Conservation (phyloP, 768 basidiomycete species). For the Daedaleopsis sinensis region DNA sequence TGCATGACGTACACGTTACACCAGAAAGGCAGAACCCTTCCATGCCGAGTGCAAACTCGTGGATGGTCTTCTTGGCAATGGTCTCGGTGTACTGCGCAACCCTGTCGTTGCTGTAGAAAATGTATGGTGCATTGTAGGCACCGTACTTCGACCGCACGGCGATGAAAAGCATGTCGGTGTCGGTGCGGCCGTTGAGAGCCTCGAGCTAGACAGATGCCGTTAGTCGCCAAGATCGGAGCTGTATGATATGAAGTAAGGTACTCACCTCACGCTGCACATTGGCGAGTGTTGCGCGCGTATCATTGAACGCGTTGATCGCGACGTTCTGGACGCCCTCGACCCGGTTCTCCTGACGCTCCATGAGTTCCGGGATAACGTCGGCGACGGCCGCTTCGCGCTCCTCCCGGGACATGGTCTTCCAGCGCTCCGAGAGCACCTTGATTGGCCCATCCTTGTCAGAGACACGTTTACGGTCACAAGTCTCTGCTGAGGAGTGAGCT, state of each 20-base stretch:
- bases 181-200: conserved; percentile 6
- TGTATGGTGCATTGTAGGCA: no score
- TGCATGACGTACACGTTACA: no score
- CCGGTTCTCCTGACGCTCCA: not conserved
- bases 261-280: conserved; percentile 2
- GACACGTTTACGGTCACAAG: no score
- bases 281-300: conserved; percentile 1
- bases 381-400: not conserved
- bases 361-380: not conserved
- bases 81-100: no score
- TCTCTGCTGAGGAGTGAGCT: no score
- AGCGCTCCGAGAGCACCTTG: not conserved
- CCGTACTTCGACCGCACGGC: no score
- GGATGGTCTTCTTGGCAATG: no score
- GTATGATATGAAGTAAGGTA: not conserved
- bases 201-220: no score
- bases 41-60: no score
- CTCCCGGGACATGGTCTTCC: not conserved
- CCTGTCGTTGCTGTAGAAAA: no score
- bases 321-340: conserved; percentile 8
- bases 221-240: no score
- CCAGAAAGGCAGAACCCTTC: no score
- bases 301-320: conserved; percentile 9
- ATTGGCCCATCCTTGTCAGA: not conserved
- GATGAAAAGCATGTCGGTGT: not conserved